These are phyloP conservation scores for Pascua sp. DNA, from an alignment of 1,284 basidiomycete genomes.

Conservation along the genomic window DNA sequence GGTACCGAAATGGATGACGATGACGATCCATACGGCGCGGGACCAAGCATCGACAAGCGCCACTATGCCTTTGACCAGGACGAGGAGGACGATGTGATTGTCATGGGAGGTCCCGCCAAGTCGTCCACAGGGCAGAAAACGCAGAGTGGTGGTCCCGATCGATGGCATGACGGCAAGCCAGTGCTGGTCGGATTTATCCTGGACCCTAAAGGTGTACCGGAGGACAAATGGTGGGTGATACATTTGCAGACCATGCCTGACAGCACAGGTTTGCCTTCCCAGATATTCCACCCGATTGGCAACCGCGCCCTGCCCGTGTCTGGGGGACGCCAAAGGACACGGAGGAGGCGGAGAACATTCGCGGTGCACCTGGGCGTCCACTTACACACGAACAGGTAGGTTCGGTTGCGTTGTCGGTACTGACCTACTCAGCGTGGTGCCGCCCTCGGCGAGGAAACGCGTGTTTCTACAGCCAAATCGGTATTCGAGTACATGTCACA, in stretches of 20 bases:
- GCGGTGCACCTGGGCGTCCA: constrained; percentile 30
- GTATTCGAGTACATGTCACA: constrained; percentile 90
- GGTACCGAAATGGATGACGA: constrained; percentile 82
- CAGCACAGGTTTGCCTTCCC: constrained; percentile 69
- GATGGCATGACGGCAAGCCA: constrained; percentile 68
- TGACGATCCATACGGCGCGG: constrained; percentile 70
- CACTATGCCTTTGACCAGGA: constrained; percentile 66
- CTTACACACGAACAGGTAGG: constrained; percentile 45
- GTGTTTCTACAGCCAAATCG: constrained; percentile 55
- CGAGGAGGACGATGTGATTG: constrained; percentile 60
- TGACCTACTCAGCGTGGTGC: constrained; percentile 62
- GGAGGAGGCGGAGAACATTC: constrained; percentile 48
- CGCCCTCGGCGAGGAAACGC: constrained; percentile 76
- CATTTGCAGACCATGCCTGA: constrained; percentile 8
- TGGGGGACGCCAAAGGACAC: constrained; percentile 61
- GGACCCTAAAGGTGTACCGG: constrained; percentile 63
- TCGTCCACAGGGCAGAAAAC: background rate
- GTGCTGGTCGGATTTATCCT: constrained; percentile 73
- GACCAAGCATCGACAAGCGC: constrained; percentile 16
- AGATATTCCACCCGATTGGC: constrained; percentile 77
- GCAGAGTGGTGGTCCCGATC: constrained; percentile 21
- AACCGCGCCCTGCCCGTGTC: constrained; percentile 71
- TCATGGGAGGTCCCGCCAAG: constrained; percentile 25
- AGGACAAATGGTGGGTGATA: constrained; percentile 66
- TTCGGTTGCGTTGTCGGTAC: background rate